Base-by-base conservation (phyloP, 805 yeast genomes). In the Candida manassasensis region DNA sequence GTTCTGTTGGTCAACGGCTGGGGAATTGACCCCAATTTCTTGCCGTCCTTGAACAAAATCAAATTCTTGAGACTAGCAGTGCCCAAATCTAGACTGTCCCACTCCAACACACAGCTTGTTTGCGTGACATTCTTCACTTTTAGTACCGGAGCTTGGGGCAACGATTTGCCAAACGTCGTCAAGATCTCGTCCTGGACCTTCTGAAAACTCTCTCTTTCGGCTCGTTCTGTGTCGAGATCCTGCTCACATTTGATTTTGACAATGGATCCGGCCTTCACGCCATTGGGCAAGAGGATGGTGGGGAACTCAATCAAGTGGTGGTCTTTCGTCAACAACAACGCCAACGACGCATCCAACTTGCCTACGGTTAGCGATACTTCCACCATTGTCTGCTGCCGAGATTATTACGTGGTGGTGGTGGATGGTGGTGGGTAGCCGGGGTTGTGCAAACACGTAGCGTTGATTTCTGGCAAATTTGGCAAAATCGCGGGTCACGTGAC, bases 291-390 rank as follows among this genome's bases (percentile, higher is more conserved):
- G 36, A 93, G 67, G 38, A 90, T 79, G 3, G 97, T 87, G n/a
- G 98, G 98, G 51, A 90, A 93, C 53, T 93, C 98, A 45, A 93
- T 89, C 42, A 90, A 71, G 55, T 89, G 96, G 58, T 90, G 97
- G 57, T 90, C 93, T 38, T 82, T 76, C 13, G 98, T 90, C 25
- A 94, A 74, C 29, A 93, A 69, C 31, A 93, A 69, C 19, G 97
- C 97, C 57, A 93, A 69, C 2, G 97, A 88, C 9, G 97, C 96
- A 56, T 93, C 98, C 29, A 90, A 71, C 63, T 89, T 89, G 32
- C 97, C 98, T 14, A 93, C 97, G 0, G 97, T 89, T 25, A 90
- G 73, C 28, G 94, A 82, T 8, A 89, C 96, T 61, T 87, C 93
- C 21, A 88, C 94, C 86, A 83, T 82, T 8, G 9, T 36, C 7